Evolutionary conservation across 306 rosid species (phyloP).

Genomic region (Sicyos baderoa): DNA sequence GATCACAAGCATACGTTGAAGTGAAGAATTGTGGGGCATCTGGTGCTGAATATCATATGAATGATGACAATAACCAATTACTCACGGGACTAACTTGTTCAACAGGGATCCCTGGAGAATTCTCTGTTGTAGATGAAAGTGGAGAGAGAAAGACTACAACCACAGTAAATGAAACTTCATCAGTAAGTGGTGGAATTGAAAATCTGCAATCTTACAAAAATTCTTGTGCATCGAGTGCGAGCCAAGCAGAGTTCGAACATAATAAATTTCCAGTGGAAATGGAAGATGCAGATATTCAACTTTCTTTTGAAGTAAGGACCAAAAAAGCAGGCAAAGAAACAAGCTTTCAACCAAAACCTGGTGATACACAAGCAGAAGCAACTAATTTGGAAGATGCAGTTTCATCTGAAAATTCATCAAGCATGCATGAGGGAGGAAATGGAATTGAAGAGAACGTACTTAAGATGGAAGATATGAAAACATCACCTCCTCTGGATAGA

Average conservation of each 20-base stretch:
- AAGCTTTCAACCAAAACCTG: conserved; percentile 20
- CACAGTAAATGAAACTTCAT: conserved; percentile 24
- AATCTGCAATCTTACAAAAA: conserved; percentile 20
- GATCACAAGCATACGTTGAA: conserved; percentile 24
- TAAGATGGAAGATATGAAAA: conserved; percentile 26
- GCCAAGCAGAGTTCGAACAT: conserved; percentile 25
- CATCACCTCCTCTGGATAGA: conserved; percentile 26
- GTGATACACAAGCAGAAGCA: conserved; percentile 30
- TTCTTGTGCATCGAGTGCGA: conserved; percentile 19
- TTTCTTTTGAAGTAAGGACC: conserved; percentile 26
- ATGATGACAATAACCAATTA: conserved; percentile 23
- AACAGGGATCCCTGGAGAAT: conserved; percentile 27
- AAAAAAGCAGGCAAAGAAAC: conserved; percentile 29
- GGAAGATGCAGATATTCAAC: conserved; percentile 27
- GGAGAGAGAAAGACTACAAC: conserved; percentile 23
- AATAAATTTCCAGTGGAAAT: conserved; percentile 21
- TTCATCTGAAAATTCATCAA: conserved; percentile 26
- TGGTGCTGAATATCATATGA: conserved; percentile 25
- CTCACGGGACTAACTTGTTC: conserved; percentile 25
- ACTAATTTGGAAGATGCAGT: conserved; percentile 25
- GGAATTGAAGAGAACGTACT: conserved; percentile 22
- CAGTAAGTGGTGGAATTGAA: conserved; percentile 30
- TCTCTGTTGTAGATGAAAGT: conserved; percentile 28
- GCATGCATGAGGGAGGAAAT: conserved; percentile 23
- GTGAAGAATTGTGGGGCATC: conserved; percentile 19